Evolutionary conservation across 2,329 filamentous ascomycete genomes (phyloP).

Genomic region (Fusarium lateritium): DNA sequence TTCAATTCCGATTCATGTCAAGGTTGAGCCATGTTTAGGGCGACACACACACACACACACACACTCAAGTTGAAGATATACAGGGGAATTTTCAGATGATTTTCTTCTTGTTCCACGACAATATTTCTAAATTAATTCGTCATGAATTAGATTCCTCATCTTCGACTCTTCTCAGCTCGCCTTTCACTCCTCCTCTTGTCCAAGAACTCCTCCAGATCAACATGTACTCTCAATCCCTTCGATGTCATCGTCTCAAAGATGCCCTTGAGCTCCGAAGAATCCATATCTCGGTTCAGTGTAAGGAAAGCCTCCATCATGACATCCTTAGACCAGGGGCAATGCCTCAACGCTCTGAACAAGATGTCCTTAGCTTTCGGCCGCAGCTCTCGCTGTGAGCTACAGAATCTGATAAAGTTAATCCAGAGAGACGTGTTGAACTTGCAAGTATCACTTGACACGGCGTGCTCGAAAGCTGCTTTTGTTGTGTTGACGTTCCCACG

Average conservation of each 20-base stretch:
- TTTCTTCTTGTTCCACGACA: neutral
- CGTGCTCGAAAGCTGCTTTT: slow-evolving; percentile 67
- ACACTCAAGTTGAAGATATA: too few relatives aligned
- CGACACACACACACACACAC: neutral
- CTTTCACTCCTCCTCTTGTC: slow-evolving; percentile 51
- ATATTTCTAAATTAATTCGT: neutral
- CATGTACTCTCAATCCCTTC: slow-evolving; percentile 66
- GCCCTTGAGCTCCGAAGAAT: slow-evolving; percentile 63
- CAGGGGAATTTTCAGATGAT: neutral
- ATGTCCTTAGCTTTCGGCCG: slow-evolving; percentile 62
- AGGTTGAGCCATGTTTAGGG: neutral
- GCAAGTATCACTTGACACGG: slow-evolving; percentile 59
- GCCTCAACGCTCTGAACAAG: slow-evolving; percentile 63
- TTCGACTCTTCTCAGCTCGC: slow-evolving; percentile 16
- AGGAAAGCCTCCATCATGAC: slow-evolving; percentile 67
- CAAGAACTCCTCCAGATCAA: slow-evolving; percentile 67
- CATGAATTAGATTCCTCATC: neutral
- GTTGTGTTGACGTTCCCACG: slow-evolving; percentile 66
- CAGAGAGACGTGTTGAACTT: slow-evolving; percentile 62
- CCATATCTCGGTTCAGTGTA: slow-evolving; percentile 61
- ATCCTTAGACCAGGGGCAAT: slow-evolving; percentile 66
- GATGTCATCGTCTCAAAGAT: slow-evolving; percentile 64
- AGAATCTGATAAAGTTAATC: slow-evolving; percentile 66
- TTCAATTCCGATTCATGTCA: neutral
- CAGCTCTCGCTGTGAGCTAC: slow-evolving; percentile 56